Percentiles rank a stretch among this genome's conserved stretches.
Conservation (phyloP, 2,329 filamentous ascomycete species). For the Anthostomella pinea region DNA sequence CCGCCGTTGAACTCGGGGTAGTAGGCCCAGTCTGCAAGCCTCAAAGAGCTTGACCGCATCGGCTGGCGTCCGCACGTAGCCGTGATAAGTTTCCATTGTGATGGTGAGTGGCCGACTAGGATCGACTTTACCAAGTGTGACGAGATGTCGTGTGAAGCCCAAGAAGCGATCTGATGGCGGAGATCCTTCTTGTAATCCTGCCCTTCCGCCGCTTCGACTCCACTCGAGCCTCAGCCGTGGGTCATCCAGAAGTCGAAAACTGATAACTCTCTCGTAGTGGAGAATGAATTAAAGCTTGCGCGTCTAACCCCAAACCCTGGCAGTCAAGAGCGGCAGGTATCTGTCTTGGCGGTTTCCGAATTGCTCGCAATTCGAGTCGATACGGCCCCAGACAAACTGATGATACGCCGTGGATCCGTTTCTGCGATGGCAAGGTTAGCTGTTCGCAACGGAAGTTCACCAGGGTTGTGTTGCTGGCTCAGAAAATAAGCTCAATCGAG, state of each 20-base stretch:
- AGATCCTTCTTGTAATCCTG: constrained; percentile 24
- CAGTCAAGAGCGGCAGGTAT: constrained; percentile 12
- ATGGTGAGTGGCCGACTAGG: constrained; percentile 27
- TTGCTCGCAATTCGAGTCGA: constrained; percentile 19
- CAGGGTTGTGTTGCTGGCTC: too few relatives aligned
- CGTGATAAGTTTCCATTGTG: constrained; percentile 92
- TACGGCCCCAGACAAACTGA: constrained; percentile 14
- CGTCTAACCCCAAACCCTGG: constrained; percentile 13
- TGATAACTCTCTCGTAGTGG: constrained; percentile 13
- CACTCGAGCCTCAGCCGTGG: constrained; percentile 25
- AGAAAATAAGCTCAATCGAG: constrained; percentile 15
- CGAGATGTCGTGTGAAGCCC: not conserved
- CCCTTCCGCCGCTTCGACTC: constrained; percentile 26
- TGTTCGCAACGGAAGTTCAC: too few relatives aligned
- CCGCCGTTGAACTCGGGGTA: constrained; percentile 88
- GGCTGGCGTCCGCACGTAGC: constrained; percentile 88
- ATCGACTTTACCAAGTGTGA: not conserved
- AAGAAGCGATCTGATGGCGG: constrained; percentile 4
- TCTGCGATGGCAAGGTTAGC: not conserved
- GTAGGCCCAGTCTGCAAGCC: constrained; percentile 82
- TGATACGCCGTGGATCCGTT: not conserved
- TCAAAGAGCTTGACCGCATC: constrained; percentile 99
- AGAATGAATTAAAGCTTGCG: constrained; percentile 19
- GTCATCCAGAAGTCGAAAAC: constrained; percentile 26
- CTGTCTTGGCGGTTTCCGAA: constrained; percentile 23